Conservation (phyloP, 148 eudicot genomes). For the Nepenthes gracilis region DNA sequence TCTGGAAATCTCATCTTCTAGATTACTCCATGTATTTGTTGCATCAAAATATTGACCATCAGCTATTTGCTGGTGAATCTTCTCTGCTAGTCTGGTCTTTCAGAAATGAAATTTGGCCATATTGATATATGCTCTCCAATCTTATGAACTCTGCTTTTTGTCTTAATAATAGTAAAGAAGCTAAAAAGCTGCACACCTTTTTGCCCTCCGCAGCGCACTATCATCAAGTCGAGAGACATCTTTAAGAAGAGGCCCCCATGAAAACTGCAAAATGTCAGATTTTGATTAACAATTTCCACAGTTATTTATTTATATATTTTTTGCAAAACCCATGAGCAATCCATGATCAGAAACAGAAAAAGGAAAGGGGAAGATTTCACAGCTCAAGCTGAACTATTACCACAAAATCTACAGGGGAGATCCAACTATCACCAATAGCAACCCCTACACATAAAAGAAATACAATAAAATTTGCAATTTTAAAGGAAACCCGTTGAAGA, state of each 20-base stretch:
- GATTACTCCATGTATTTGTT: constrained; percentile 42
- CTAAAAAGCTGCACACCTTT: constrained; percentile 28
- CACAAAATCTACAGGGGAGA: constrained; percentile 87
- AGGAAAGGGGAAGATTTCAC: not conserved
- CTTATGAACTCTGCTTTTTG: not conserved
- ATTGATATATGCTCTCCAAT: not conserved
- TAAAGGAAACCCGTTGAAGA: too few relatives aligned
- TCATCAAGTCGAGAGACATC: constrained; percentile 76
- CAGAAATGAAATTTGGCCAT: too few relatives aligned
- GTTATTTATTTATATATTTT: too few relatives aligned
- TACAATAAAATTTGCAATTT: too few relatives aligned
- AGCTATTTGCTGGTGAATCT: constrained; percentile 45
- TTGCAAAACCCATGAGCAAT: too few relatives aligned
- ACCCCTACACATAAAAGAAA: constrained; percentile 30
- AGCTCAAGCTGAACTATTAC: constrained; percentile 16
- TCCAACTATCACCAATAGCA: constrained; percentile 86
- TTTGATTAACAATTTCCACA: not conserved
- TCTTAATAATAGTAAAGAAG: not conserved
- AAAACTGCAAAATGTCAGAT: constrained; percentile 26
- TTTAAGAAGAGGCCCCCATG: constrained; percentile 87
- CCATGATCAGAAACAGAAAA: too few relatives aligned
- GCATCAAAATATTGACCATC: constrained; percentile 46
- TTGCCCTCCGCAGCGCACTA: constrained; percentile 39
- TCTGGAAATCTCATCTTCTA: constrained; percentile 34
- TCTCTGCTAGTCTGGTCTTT: constrained; percentile 31